Percentiles rank a stretch among this genome's conserved stretches.
These are phyloP conservation scores for Pichia scutulata DNA, from an alignment of 805 yeast species.

Conservation along the genomic window DNA sequence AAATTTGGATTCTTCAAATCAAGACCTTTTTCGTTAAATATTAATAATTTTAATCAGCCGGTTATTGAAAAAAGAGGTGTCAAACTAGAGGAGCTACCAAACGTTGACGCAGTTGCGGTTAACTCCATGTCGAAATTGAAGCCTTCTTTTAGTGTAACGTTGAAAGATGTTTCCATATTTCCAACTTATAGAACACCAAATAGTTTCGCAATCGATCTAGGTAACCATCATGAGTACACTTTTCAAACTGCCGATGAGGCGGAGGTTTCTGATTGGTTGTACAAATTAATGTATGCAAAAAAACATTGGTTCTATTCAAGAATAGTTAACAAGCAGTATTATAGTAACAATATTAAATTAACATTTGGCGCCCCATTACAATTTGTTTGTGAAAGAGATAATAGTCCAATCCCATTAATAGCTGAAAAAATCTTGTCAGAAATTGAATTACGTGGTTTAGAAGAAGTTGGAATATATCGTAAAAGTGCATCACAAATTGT, in stretches of 20 bases:
- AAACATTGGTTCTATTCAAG: conserved; percentile 51
- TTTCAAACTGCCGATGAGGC: conserved; percentile 58
- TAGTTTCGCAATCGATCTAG: conserved; percentile 39
- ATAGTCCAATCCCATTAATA: conserved; percentile 52
- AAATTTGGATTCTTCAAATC: conserved; percentile 30
- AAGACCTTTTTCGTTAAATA: conserved; percentile 54
- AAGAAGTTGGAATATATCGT: conserved; percentile 87
- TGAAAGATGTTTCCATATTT: conserved; percentile 39
- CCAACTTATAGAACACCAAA: conserved; percentile 44
- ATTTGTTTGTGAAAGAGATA: conserved; percentile 67
- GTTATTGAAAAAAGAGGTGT: conserved; percentile 27
- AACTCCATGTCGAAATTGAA: conserved; percentile 35
- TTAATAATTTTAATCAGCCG: conserved; percentile 24
- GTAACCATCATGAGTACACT: conserved; percentile 35
- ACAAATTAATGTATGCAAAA: conserved; percentile 37
- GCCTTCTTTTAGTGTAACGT: conserved; percentile 41
- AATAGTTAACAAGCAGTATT: conserved; percentile 17
- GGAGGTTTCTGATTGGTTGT: conserved; percentile 73
- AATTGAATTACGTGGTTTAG: conserved; percentile 80
- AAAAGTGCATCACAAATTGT: conserved; percentile 47
- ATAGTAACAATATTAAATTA: conserved; percentile 11
- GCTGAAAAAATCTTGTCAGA: conserved; percentile 60
- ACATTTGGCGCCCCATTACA: conserved; percentile 86
- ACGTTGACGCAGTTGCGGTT: conserved; percentile 28
- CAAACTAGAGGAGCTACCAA: conserved; percentile 53